Evolutionary conservation across 176 grass and related monocot genomes (phyloP).

Genomic region (Phragmites australis): DNA sequence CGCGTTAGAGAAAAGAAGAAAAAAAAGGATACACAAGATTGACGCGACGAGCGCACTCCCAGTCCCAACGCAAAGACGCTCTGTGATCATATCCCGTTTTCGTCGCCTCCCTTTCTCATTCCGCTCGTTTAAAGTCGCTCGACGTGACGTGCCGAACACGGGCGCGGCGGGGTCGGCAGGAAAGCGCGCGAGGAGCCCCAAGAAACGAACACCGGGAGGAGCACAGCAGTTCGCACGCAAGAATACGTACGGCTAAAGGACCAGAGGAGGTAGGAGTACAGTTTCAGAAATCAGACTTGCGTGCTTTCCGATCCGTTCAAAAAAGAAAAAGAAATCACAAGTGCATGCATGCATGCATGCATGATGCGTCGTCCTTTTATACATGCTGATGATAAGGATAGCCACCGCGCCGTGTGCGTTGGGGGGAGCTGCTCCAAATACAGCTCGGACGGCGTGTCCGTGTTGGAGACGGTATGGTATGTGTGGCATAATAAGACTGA

Average conservation of each 20-base stretch:
- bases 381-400: slow-evolving; percentile 3
- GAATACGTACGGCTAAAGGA: neutral
- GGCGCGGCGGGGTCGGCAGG: neutral
- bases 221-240: slow-evolving; percentile 10
- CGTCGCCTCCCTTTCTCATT: neutral
- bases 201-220: neutral
- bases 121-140: neutral
- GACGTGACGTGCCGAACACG: neutral
- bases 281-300: neutral
- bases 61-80: neutral
- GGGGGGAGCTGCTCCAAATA: neutral
- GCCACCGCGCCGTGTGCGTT: neutral
- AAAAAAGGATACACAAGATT: neutral
- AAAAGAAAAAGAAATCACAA: neutral
- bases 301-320: neutral
- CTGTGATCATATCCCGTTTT: neutral
- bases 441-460: slow-evolving; percentile 6
- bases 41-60: neutral
- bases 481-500: neutral
- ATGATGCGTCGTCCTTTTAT: neutral
- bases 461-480: neutral
- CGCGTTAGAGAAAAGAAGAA: too few species aligned
- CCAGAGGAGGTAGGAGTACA: neutral
- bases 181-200: neutral
- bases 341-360: neutral